phyloP scores from a whole-genome alignment of 2,329 filamentous ascomycete genomes.

The Gaeumannomyces sp. region DNA sequence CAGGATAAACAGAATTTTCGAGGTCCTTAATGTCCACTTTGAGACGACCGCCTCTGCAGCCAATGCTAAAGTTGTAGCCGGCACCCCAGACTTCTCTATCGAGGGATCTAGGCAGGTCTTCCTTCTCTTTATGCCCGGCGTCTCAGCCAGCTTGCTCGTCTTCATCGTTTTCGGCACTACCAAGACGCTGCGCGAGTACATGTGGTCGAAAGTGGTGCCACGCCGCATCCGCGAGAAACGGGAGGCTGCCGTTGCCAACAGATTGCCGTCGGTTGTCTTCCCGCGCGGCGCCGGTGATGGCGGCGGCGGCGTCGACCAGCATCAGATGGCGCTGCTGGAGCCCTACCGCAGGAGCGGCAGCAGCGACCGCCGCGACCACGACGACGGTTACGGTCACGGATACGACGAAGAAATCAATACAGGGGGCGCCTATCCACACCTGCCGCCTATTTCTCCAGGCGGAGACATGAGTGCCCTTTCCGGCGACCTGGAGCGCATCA shows the following conservation, averaged over 20 bases:
- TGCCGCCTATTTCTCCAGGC: slow-evolving; percentile 1
- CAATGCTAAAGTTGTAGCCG: background rate
- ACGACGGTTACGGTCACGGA: background rate
- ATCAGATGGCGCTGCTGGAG: background rate
- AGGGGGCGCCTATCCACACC: background rate
- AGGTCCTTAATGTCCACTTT: slow-evolving; percentile 1
- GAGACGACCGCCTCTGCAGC: background rate
- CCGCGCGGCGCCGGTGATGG: background rate
- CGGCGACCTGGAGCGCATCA: background rate
- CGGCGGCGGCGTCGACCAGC: background rate
- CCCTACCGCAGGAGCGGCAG: background rate
- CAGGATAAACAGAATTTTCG: background rate
- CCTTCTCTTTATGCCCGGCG: slow-evolving; percentile 31
- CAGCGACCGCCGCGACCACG: background rate
- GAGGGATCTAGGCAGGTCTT: slow-evolving; percentile 19
- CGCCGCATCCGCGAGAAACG: slow-evolving; percentile 12
- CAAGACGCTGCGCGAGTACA: slow-evolving; percentile 26
- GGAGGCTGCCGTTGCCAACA: background rate
- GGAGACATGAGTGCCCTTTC: background rate
- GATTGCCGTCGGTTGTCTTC: background rate
- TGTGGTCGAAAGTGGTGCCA: slow-evolving; percentile 19
- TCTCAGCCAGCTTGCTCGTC: slow-evolving; percentile 27
- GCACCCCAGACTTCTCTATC: background rate
- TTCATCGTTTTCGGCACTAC: slow-evolving; percentile 38
- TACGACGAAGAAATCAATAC: too few relatives aligned